phyloP scores from a whole-genome alignment of 2,329 filamentous ascomycete species.

The Botrytis fragariae region DNA sequence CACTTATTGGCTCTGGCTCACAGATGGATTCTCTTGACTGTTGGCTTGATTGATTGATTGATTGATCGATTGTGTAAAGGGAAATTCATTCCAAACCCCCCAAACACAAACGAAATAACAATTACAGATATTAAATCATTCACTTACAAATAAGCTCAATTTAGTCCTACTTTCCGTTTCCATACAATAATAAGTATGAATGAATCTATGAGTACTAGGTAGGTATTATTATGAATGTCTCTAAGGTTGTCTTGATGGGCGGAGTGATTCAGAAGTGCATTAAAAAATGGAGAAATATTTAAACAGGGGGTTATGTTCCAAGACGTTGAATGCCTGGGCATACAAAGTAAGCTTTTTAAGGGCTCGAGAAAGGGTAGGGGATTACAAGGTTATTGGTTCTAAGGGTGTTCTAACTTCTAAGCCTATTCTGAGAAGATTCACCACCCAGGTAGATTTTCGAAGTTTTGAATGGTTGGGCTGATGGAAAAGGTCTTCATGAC shows the following conservation, averaged over 20 bases:
- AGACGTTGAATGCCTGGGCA: neutral
- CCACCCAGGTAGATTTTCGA: neutral
- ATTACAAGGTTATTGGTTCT: neutral
- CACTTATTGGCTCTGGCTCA: neutral
- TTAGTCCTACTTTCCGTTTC: neutral
- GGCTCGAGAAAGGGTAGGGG: neutral
- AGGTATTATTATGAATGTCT: neutral
- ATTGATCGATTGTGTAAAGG: neutral
- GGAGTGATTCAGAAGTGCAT: constrained; percentile 6
- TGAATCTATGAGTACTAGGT: neutral
- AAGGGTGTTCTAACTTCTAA: neutral
- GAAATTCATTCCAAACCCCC: neutral
- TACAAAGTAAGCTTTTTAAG: neutral
- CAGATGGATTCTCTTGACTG: neutral
- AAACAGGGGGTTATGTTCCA: neutral
- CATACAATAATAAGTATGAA: neutral
- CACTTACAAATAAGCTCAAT: neutral
- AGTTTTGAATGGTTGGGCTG: neutral
- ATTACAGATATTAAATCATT: neutral
- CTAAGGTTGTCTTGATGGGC: neutral
- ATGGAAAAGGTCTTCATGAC: neutral
- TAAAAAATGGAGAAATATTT: constrained; percentile 5
- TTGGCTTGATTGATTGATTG: neutral
- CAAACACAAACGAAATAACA: neutral
- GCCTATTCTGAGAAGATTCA: neutral